A percentile compares a stretch with the other conserved stretches of the same genome.
phyloP scores from a whole-genome alignment of 352 stramenopile species.

The Phytophthora hybrid region DNA sequence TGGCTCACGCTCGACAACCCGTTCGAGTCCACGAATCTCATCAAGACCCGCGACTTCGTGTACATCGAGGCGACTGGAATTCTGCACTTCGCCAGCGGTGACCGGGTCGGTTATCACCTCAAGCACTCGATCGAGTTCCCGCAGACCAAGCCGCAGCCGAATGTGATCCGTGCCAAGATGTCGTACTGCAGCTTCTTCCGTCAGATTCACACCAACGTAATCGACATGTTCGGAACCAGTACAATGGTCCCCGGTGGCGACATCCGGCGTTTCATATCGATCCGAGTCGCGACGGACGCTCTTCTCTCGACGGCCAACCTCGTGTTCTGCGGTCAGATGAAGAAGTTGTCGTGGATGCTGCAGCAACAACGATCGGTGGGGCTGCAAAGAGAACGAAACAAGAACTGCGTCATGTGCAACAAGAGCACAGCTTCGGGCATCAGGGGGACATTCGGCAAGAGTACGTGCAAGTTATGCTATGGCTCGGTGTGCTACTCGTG shows the following conservation, averaged over 20 bases:
- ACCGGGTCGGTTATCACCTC: slow-evolving; percentile 36
- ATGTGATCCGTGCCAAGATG: slow-evolving; percentile 52
- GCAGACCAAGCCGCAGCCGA: slow-evolving; percentile 24
- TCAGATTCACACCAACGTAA: slow-evolving; percentile 46
- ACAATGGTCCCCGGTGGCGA: slow-evolving; percentile 37
- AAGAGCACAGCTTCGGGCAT: slow-evolving; percentile 11
- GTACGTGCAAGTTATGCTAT: slow-evolving; percentile 30
- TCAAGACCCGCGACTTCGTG: slow-evolving; percentile 52
- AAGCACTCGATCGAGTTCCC: slow-evolving; percentile 35
- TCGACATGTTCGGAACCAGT: slow-evolving; percentile 51
- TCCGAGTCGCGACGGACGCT: neutral
- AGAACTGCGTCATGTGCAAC: slow-evolving; percentile 18
- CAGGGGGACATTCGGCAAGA: slow-evolving; percentile 25
- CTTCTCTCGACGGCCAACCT: slow-evolving; percentile 31
- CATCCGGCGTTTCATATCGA: neutral
- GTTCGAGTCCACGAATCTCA: slow-evolving; percentile 30
- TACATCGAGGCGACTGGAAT: slow-evolving; percentile 43
- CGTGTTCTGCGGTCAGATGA: slow-evolving; percentile 39
- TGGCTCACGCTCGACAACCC: slow-evolving; percentile 47
- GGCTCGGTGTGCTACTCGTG: slow-evolving; percentile 28
- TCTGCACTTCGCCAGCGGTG: slow-evolving; percentile 24
- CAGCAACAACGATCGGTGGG: slow-evolving; percentile 18
- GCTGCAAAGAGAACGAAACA: slow-evolving; percentile 12
- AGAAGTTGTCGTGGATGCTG: slow-evolving; percentile 33
- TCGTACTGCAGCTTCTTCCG: slow-evolving; percentile 58